Base-by-base conservation (phyloP, 2,329 filamentous ascomycete genomes). In the Cytospora chrysosperma region DNA sequence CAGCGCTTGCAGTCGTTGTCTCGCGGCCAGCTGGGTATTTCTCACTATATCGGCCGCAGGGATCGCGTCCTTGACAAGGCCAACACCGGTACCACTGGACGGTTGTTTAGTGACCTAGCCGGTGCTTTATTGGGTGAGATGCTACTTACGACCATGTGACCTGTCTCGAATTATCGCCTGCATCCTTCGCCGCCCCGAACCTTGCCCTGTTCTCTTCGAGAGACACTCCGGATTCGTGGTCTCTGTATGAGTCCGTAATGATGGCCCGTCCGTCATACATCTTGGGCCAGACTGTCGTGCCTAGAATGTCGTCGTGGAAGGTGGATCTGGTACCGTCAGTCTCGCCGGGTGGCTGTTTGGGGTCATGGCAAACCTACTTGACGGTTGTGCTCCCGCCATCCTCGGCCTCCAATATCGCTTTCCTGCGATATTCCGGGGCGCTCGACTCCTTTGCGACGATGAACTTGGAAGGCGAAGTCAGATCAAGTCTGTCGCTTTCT, bases 221-320 rank as follows among this genome's bases (percentile, higher is more conserved):
- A 7, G 78, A 70, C 37, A 77, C 67, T 10, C 80, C 79, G 0
- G 69, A 72, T 0, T 74, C 63, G 59, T 78, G 77, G 63, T 77
- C 77, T 21, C 73, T 68, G 50, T 80, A 80, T 3, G 78, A 74
- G 10, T 75, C 71, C 1, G 73, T 72, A 12, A 76, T 68, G 55
- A 81, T 73, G 26, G 76, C 76, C n/a, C 79, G 73, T 0, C 79
- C 79, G 43, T 81, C 79, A 64, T 80, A 81, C 1, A 76, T 69
- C 4, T 68, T 67, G 2, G 77, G 76, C 79, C 79, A 81, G 24
- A 80, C 69, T 8, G 67, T 65, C 28, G 65, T 75, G 26, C 75
- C 72, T 59, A 71, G 74, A 64, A 81, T 70, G 30, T 75, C 70
- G 62, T 81, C 79, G 66, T 81, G 76, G 64, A 81, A 79, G 0